Evolutionary conservation across 495 filamentous ascomycete species (phyloP).

Genomic region (Pyrenula massariospora): DNA sequence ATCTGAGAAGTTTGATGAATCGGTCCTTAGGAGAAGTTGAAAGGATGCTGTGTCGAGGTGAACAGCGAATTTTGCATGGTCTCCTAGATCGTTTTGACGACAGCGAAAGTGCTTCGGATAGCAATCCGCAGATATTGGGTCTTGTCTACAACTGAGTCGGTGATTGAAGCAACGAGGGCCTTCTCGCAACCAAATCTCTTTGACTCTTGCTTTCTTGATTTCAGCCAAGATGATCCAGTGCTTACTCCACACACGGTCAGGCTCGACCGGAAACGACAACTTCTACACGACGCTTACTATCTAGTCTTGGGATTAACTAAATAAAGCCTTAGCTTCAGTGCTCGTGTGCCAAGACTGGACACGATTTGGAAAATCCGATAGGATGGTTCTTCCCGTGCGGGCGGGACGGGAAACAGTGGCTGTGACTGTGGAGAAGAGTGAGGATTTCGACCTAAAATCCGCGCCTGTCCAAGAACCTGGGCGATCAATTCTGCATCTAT

Average conservation of each 20-base stretch:
- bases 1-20: neutral
- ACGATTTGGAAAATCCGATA: too few species aligned
- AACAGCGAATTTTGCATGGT: neutral
- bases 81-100: neutral
- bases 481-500: too few species aligned
- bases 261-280: neutral
- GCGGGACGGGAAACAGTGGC: too few species aligned
- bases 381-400: neutral
- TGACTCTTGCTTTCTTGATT: neutral
- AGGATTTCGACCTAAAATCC: too few species aligned
- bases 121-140: neutral
- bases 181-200: neutral
- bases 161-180: neutral
- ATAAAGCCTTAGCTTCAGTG: too few species aligned
- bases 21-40: neutral
- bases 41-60: neutral
- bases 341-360: too few species aligned
- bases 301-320: too few species aligned
- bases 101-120: neutral
- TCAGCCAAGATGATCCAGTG: neutral
- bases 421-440: too few species aligned
- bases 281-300: neutral
- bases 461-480: too few species aligned
- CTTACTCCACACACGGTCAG: neutral
- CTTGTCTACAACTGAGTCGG: neutral